These are phyloP conservation scores for Moringa oleifera DNA, from an alignment of 345 rosid species.

Conservation along the genomic window DNA sequence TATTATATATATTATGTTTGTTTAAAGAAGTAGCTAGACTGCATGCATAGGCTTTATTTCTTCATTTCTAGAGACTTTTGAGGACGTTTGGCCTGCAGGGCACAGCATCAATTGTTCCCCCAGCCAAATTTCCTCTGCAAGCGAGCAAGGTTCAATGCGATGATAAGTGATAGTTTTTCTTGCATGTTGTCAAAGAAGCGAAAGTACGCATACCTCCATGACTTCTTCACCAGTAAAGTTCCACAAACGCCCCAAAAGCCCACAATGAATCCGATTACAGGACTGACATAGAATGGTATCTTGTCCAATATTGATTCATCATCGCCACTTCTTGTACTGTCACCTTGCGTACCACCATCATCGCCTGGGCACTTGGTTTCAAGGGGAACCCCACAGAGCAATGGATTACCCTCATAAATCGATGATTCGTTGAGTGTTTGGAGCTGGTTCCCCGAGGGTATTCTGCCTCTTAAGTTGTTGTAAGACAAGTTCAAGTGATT, in stretches of 20 bases:
- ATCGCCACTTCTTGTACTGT: too few relatives aligned
- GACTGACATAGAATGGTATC: conserved; percentile 1
- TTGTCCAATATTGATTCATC: too few relatives aligned
- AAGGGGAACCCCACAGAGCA: conserved; percentile 14
- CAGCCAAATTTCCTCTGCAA: too few relatives aligned
- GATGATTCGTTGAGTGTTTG: conserved; percentile 16
- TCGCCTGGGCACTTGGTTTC: conserved; percentile 13
- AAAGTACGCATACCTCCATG: conserved; percentile 2
- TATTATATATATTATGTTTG: too few relatives aligned
- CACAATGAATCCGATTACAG: conserved; percentile 1
- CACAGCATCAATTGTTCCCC: too few relatives aligned
- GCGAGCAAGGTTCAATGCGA: too few relatives aligned
- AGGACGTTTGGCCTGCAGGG: too few relatives aligned
- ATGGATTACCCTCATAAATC: conserved; percentile 17
- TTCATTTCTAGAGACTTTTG: too few relatives aligned
- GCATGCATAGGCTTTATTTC: too few relatives aligned
- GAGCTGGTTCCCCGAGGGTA: conserved; percentile 17
- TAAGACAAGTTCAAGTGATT: conserved; percentile 21
- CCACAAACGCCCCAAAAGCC: conserved; percentile 13
- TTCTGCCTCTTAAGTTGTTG: conserved; percentile 18
- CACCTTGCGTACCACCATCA: not conserved
- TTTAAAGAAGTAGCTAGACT: too few relatives aligned
- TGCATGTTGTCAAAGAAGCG: not conserved
- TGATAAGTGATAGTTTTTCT: not conserved
- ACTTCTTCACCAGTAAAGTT: conserved; percentile 8